These are phyloP conservation scores for Ceratobasidium theobromae DNA, from an alignment of 1,284 basidiomycete genomes.

Conservation along the genomic window DNA sequence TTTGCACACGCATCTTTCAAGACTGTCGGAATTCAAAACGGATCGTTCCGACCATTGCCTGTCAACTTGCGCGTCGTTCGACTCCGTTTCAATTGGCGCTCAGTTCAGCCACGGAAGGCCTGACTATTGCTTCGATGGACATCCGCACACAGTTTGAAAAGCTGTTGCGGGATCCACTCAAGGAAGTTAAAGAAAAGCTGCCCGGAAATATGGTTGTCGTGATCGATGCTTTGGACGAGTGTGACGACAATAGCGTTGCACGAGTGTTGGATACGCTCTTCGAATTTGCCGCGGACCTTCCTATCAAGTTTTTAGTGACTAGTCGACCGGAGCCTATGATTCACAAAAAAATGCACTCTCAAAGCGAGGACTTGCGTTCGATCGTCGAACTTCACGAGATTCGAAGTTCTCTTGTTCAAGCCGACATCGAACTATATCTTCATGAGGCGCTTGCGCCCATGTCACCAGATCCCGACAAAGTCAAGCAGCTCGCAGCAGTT, in stretches of 20 bases:
- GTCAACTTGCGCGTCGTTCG: slow-evolving; percentile 38
- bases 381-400: not conserved
- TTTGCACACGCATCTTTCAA: slow-evolving; percentile 40
- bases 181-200: not conserved
- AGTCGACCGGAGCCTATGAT: not conserved
- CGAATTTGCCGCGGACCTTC: not conserved
- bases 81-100: not conserved
- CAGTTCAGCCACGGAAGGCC: not conserved
- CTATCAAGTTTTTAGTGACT: not conserved
- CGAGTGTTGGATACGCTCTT: not conserved
- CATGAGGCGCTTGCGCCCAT: not conserved
- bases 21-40: slow-evolving; percentile 36
- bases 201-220: not conserved
- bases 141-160: not conserved
- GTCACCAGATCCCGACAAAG: not conserved
- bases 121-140: not conserved
- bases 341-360: not conserved
- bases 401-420: not conserved
- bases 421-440: not conserved
- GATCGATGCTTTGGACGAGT: not conserved
- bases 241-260: not conserved
- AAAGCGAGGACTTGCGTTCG: not conserved
- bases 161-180: not conserved
- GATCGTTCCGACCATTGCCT: slow-evolving; percentile 37
- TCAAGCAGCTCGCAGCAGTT: not conserved